Percentiles rank a stretch among this genome's conserved stretches.
These are phyloP conservation scores for Talaromyces sp. DNA, from an alignment of 2,329 filamentous ascomycete species.

Conservation along the genomic window DNA sequence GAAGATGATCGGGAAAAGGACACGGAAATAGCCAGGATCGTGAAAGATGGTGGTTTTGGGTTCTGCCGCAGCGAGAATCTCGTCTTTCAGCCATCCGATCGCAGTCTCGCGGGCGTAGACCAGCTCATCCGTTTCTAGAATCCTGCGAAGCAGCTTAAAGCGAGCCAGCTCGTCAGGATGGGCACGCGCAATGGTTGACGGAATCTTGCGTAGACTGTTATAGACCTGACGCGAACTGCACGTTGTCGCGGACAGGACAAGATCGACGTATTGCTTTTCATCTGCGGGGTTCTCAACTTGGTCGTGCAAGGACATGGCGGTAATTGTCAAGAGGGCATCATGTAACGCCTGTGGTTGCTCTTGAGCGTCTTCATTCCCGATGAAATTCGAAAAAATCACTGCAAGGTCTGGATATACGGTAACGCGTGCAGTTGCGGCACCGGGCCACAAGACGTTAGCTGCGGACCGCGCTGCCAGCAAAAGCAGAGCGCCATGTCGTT, in stretches of 20 bases:
- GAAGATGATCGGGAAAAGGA: slow-evolving; percentile 49
- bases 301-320: slow-evolving; percentile 45
- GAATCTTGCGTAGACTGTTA: slow-evolving; percentile 31
- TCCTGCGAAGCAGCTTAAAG: slow-evolving; percentile 50
- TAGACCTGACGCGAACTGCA: slow-evolving; percentile 32
- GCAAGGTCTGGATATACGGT: slow-evolving; percentile 51
- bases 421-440: slow-evolving; percentile 34
- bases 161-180: slow-evolving; percentile 49
- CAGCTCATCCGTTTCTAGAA: slow-evolving; percentile 50
- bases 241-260: slow-evolving; percentile 44
- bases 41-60: slow-evolving; percentile 25
- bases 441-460: slow-evolving; percentile 44
- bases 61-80: slow-evolving; percentile 46
- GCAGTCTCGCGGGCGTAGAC: slow-evolving; percentile 53
- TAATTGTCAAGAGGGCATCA: slow-evolving; percentile 50
- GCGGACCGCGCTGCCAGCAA: slow-evolving; percentile 50
- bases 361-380: slow-evolving; percentile 37
- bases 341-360: slow-evolving; percentile 49
- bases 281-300: slow-evolving; percentile 40
- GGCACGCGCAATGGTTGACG: slow-evolving; percentile 40
- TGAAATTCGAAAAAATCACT: slow-evolving; percentile 46
- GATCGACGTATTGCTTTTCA: slow-evolving; percentile 49
- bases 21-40: slow-evolving; percentile 31
- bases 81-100: slow-evolving; percentile 57
- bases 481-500: slow-evolving; percentile 50